A percentile compares a stretch with the other conserved stretches of the same genome.
Evolutionary conservation across 176 grass and related monocot genomes (phyloP).

Genomic region (Aegilops tauschii): DNA sequence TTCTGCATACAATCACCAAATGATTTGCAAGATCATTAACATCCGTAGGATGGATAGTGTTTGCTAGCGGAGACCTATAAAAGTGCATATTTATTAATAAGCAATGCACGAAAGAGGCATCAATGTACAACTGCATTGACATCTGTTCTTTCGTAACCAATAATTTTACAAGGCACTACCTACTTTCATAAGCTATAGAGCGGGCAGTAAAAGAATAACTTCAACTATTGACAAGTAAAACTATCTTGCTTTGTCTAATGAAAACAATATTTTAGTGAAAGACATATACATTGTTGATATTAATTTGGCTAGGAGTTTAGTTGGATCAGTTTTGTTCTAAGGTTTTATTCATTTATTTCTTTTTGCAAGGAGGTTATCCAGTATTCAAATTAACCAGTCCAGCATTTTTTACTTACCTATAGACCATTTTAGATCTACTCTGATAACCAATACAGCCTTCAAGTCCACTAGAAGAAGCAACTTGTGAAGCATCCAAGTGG

Average conservation of each 20-base stretch:
- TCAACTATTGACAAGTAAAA: background rate
- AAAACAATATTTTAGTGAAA: conserved; percentile 1
- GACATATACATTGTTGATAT: background rate
- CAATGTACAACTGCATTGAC: background rate
- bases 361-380: background rate
- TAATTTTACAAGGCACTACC: background rate
- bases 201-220: background rate
- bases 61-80: conserved; percentile 61
- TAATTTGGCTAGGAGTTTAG: conserved; percentile 1
- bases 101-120: conserved; percentile 29
- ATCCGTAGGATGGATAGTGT: conserved; percentile 45
- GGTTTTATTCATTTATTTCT: background rate
- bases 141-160: background rate
- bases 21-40: conserved; percentile 42
- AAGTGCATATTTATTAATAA: conserved; percentile 12
- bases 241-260: background rate
- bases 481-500: conserved; percentile 26
- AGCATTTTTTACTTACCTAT: conserved; percentile 37
- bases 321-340: background rate
- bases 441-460: conserved; percentile 17
- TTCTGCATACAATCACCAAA: conserved; percentile 56
- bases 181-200: background rate
- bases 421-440: conserved; percentile 38
- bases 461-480: conserved; percentile 35
- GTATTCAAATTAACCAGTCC: background rate